These are phyloP conservation scores for Arthrobotrys entomopaga DNA, from an alignment of 2,329 filamentous ascomycete genomes.

Conservation along the genomic window DNA sequence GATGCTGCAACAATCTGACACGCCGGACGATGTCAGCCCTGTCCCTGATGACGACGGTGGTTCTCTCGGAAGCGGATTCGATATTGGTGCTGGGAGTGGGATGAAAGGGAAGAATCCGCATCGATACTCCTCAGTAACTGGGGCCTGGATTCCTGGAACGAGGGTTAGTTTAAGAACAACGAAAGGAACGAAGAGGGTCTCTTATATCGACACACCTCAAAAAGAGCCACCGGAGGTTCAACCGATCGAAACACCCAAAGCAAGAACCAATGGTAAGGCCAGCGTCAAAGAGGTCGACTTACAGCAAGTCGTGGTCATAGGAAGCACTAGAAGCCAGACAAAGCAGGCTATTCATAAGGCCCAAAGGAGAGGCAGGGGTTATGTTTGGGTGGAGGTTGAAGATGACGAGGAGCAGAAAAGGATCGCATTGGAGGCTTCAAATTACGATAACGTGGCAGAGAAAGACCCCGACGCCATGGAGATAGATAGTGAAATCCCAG, in stretches of 20 bases:
- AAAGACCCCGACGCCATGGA: slow-evolving; percentile 49
- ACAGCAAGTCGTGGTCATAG: slow-evolving; percentile 50
- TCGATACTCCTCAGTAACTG: slow-evolving; percentile 12
- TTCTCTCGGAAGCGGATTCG: background rate
- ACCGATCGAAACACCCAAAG: slow-evolving; percentile 22
- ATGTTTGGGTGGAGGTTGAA: slow-evolving; percentile 53
- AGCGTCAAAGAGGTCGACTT: slow-evolving; percentile 31
- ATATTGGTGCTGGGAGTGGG: slow-evolving; percentile 5
- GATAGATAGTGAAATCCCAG: slow-evolving; percentile 43
- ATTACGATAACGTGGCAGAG: background rate
- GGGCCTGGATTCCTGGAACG: slow-evolving; percentile 39
- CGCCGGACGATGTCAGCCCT: slow-evolving; percentile 28
- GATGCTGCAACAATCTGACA: slow-evolving; percentile 40
- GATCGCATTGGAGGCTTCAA: background rate
- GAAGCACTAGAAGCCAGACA: slow-evolving; percentile 49
- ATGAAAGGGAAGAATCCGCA: slow-evolving; percentile 18
- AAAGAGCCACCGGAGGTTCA: slow-evolving; percentile 8
- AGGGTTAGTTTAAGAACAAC: slow-evolving; percentile 47
- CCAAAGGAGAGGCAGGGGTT: slow-evolving; percentile 45
- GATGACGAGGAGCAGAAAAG: slow-evolving; percentile 29
- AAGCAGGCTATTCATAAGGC: slow-evolving; percentile 52
- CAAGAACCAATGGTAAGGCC: slow-evolving; percentile 26
- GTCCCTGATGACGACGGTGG: slow-evolving; percentile 20
- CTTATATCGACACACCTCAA: slow-evolving; percentile 25
- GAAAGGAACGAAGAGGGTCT: slow-evolving; percentile 36